Base-by-base conservation (phyloP, 2,329 filamentous ascomycete genomes). In the Fusarium temperatum region DNA sequence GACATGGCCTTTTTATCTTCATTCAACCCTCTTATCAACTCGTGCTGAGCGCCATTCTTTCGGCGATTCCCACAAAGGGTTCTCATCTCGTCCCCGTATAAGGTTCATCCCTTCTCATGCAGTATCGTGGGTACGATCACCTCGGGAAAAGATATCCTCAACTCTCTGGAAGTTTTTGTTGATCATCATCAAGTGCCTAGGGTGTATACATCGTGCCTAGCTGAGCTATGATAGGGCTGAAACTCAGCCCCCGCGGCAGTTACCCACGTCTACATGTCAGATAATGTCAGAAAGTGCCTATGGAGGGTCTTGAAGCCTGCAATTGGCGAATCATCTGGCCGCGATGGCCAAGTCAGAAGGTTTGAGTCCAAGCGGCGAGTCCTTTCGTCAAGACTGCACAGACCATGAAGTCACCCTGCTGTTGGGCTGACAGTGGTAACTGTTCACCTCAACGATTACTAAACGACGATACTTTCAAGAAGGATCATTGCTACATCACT, bases 21-120 rank as follows among this genome's bases (percentile, higher is more conserved):
- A 14, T 1, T 51, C 6, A 50, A 24, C 11, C 24, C 15, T 4
- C 15, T 32, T 6, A 0, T 10, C 22, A 2, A 5, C 48, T 32
- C 28, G 0, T 2, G 2, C 1, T 10, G 15, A 18, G 8, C 5
- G 0, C 1, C 7, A 2, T 9, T 7, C 6, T 20, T 6, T 51
- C 48, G 28, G 48, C 11, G 6, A 51, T 24, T 32, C 0, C 28
- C 12, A 14, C 3, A 24, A 18, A 32, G 1, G 11, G 17, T 11
- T 32, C 4, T 3, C 11, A 32, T 50, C 11, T 50, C 22, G 22
- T n/a, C 15, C 15, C 28, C 3, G 11, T 5, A n/a, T 3, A 14
- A 32, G 18, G 28, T 14, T n/a, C 28, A n/a, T 32, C 24, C 28
- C 48, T 51, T 32, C 22, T 1, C 11, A 32, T 32, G 15, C 0